Base-by-base conservation (phyloP, 768 basidiomycete genomes). In the Pulveroboletus sp. region DNA sequence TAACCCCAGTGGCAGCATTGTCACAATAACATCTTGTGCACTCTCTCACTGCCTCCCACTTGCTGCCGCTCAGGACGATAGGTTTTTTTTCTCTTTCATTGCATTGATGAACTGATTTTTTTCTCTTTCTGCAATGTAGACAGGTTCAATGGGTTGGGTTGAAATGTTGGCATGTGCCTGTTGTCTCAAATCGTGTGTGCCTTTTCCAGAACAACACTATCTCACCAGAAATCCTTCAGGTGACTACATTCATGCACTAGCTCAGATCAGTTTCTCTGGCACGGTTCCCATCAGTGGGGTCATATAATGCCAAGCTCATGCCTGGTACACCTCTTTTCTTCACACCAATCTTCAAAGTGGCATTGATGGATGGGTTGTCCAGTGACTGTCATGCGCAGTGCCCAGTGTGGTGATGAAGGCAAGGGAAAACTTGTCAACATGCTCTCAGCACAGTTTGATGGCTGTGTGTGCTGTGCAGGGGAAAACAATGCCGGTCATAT, bases 401-500 rank as follows among this genome's bases (percentile, higher is more conserved):
- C 89, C 30, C 91, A 94, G 63, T 94, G 91, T 92, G 91, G 91
- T 39, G 91, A 93, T 65, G 91, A 93, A 68, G 90, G 91, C 57
- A 90, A 91, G 69, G 92, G 92, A 14, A 98, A 99, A 73, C 83
- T 99, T 47, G 96, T 97, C 50, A 96, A 99, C 68, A 92, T 99
- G 63, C 79, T 99, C 56, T 81, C 93, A 31, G 89, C 87, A 13
- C 81, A 94, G 36, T 77, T 81, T 51, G 96, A 99, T 68, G 68
- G 98, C 65, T 98, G 94, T 62, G 95, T 93, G 17, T 81, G 96
- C 40, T 97, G 93, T 67, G 96, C 96, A 12, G 96, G 96, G 13
- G 96, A 96, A 10, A 98, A 97, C 74, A 99, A 99, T 66, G 96
- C 96, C 20, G 96, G 96, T 2, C 96, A 99, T 72, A 98, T 95